A percentile compares a stretch with the other conserved stretches of the same genome.
These are phyloP conservation scores for Eucalyptus viminalis DNA, from an alignment of 345 rosid genomes.

Conservation along the genomic window DNA sequence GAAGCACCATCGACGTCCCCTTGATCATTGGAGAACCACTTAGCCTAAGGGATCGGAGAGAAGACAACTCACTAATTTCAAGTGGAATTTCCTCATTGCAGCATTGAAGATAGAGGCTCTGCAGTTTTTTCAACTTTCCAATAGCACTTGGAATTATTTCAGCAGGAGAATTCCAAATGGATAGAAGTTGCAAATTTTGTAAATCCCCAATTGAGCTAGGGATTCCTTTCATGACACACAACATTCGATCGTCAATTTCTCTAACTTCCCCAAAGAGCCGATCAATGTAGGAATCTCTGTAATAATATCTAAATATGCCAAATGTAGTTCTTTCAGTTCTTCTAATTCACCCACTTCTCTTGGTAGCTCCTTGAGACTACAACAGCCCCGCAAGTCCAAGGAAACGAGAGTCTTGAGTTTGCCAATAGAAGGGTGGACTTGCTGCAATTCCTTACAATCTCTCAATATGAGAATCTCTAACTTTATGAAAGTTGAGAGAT, in stretches of 20 bases:
- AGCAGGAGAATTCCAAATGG: fast-evolving
- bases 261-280: background rate
- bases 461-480: background rate
- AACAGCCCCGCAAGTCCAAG: background rate
- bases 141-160: fast-evolving
- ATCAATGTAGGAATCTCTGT: fast-evolving
- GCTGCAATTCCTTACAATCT: fast-evolving
- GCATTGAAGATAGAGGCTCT: background rate
- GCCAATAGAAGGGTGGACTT: background rate
- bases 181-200: background rate
- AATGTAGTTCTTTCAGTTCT: background rate
- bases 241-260: fast-evolving
- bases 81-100: background rate
- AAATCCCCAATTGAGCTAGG: background rate
- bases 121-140: background rate
- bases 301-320: fast-evolving
- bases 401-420: fast-evolving
- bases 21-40: too few relatives aligned
- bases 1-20: too few relatives aligned
- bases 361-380: background rate
- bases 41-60: background rate
- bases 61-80: background rate
- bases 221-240: background rate
- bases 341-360: background rate
- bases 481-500: fast-evolving